Evolutionary conservation across 345 rosid species (phyloP), one percentile per base, ranked within the genome.

Genomic region (Stellera chamaejasme): DNA sequence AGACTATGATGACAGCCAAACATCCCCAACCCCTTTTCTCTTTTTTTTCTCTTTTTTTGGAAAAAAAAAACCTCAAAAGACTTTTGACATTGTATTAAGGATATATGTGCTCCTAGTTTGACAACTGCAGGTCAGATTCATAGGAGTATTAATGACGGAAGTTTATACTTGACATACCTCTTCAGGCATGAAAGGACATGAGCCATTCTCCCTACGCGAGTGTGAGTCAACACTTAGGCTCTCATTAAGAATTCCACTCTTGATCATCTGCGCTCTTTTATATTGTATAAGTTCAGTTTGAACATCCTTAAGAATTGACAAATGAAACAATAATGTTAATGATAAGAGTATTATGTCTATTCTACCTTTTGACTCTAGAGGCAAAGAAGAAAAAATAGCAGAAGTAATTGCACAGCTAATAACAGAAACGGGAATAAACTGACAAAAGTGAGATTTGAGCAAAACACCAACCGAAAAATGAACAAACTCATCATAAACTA

Each of bases 101-200:
- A 32, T 32, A 32, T 32, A 32, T 32, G 39, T 19, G 9, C 3
- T 8, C 39, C 39, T 5, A 32, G 7, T 8, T 32, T 32, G 39
- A 32, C 5, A 32, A 32, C 39, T 32, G 39, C 39, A 32, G 39
- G 39, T 32, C 39, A 32, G 39, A 32, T 32, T 32, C 39, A 32
- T 32, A 4, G 7, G 1, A 32, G n/a, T n/a, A 19, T 19, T 19
- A 19, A 32, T 5, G 9, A 8, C 39, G 43, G 43, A 39, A 62
- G 23, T 65, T 49, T 49, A 55, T 51, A 50, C 32, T 39, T 3
- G 10, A 36, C 64, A 27, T 66, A 94, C 99, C 95, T 90, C 96
- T 81, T 90, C 99, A 51, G 99, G 99, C 90, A 83, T 83, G 47
- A 94, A 86, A 26, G 99, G 97, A 62, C 99, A 94, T 54, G 83